Conservation (phyloP, 768 basidiomycete genomes). For the Lactarius pseudohatsudake region DNA sequence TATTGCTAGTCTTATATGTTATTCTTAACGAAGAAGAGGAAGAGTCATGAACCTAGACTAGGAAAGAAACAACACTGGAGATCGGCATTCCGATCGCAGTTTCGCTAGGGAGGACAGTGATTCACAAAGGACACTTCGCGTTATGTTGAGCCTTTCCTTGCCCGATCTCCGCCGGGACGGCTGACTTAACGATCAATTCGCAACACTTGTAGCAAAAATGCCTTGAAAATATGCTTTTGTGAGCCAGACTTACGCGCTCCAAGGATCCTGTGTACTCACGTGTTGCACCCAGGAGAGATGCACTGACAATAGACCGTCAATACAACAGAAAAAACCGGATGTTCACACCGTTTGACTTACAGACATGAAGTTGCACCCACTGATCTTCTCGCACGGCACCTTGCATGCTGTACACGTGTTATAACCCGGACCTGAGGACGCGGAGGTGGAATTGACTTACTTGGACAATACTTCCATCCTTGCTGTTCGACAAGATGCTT, state of each 20-base stretch:
- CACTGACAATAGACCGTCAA: constrained; percentile 40
- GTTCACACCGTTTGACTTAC: constrained; percentile 37
- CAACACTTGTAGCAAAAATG: constrained; percentile 58
- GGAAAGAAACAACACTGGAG: background rate
- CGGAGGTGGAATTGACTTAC: constrained; percentile 20
- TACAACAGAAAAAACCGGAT: background rate
- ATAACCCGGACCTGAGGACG: background rate
- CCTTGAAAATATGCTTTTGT: constrained; percentile 16
- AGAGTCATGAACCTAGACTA: background rate
- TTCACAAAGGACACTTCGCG: background rate
- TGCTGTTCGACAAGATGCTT: constrained; percentile 33
- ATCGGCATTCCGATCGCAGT: background rate
- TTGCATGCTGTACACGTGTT: constrained; percentile 39
- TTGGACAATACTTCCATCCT: constrained; percentile 39
- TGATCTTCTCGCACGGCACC: constrained; percentile 51
- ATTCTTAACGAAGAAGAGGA: background rate
- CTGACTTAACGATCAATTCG: constrained; percentile 25
- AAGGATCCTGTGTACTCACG: constrained; percentile 30
- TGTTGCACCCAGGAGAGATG: constrained; percentile 56
- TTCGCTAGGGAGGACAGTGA: background rate
- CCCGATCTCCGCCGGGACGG: background rate
- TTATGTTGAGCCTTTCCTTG: constrained; percentile 13
- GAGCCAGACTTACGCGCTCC: background rate
- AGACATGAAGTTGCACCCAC: constrained; percentile 60
- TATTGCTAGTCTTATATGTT: background rate